phyloP scores from a whole-genome alignment of 148 eudicot genomes.

The Amaranthus palmeri region DNA sequence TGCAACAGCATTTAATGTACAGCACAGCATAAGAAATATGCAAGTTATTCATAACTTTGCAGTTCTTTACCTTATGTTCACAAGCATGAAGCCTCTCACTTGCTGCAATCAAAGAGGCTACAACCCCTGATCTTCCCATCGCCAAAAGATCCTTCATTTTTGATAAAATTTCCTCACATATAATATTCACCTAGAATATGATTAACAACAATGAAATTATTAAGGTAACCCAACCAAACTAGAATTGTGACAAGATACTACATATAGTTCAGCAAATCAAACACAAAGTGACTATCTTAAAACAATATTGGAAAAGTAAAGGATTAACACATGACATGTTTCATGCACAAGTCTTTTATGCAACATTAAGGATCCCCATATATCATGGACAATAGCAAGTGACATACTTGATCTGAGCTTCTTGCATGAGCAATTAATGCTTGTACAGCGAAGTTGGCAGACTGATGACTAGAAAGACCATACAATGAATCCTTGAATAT shows the following conservation, averaged over 20 bases:
- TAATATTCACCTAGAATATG: slow-evolving; percentile 51
- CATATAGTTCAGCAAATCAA: background rate
- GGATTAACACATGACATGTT: background rate
- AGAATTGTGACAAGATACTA: slow-evolving; percentile 1
- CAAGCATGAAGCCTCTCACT: slow-evolving; percentile 67
- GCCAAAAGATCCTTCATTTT: slow-evolving; percentile 67
- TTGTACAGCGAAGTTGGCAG: slow-evolving; percentile 86
- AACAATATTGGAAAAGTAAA: background rate
- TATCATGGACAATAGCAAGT: background rate
- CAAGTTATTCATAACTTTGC: background rate
- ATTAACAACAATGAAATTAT: background rate
- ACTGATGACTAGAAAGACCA: slow-evolving; percentile 55
- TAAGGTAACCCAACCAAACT: background rate
- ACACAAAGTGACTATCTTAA: background rate
- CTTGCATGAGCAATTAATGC: slow-evolving; percentile 79
- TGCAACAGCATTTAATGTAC: background rate
- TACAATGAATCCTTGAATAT: slow-evolving; percentile 63
- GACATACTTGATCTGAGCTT: slow-evolving; percentile 64
- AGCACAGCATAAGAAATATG: background rate
- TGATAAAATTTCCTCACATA: slow-evolving; percentile 73
- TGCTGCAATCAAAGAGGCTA: slow-evolving; percentile 80
- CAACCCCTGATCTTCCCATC: slow-evolving; percentile 72
- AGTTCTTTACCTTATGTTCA: slow-evolving; percentile 52
- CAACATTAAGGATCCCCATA: background rate
- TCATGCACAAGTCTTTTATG: background rate